Evolutionary conservation across 345 rosid genomes (phyloP), one percentile per base, ranked within the genome.

Genomic region (Rhodamnia rubescens): DNA sequence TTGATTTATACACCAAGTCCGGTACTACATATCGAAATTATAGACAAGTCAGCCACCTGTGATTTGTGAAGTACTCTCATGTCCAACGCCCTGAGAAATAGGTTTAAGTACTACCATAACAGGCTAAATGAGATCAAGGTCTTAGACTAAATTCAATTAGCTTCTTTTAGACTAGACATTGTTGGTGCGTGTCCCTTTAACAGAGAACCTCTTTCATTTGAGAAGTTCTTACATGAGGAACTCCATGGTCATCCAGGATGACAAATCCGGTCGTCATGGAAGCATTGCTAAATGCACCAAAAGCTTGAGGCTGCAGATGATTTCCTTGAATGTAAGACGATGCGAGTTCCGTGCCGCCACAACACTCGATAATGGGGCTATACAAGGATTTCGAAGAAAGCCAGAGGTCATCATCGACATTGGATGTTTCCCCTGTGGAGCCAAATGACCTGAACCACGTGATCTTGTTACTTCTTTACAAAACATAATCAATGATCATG

Each of bases 281-380:
- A 26, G 95, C 87, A 59, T 93, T 88, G 86, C 98, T 97, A 89
- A 97, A 94, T 26, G 98, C 90, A 82, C 98, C 98, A 86, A 97
- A 97, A 85, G 95, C 98, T 87, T 97, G 99, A 13, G 98, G 98
- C 89, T 94, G 98, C 85, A 94, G 90, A 5, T 69, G 89, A 57
- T 92, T 90, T 80, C 98, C 98, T 83, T 91, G 94, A 75, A 94
- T 87, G 87, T 95, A 97, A 14, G 94, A 86, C 26, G 98, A 95
- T 86, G 96, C 92, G 26, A 95, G 98, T 83, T 95, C 98, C 2
- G 99, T 92, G 87, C 98, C 99, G 69, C 99, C 98, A 88, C 98
- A 97, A 58, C 93, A 88, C 91, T 97, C 98, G 20, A 95, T 90
- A 61, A 95, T 83, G 21, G 98, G 97, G 87, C 89, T 93, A 88